phyloP scores from a whole-genome alignment of 148 eudicot genomes.

The Bassia scoparia region DNA sequence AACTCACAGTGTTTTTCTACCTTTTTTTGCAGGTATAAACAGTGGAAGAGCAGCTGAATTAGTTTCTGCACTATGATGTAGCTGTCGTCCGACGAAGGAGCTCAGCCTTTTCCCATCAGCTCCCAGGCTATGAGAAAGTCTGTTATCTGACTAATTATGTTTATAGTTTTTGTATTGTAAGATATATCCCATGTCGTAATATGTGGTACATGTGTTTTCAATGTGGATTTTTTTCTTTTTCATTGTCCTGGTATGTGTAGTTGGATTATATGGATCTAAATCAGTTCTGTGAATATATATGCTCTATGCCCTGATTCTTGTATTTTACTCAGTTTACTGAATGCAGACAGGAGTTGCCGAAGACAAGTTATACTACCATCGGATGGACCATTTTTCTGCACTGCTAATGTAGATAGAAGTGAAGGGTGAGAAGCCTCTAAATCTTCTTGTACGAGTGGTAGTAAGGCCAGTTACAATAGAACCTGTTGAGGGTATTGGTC shows the following conservation, averaged over 20 bases:
- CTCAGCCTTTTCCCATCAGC: slow-evolving; percentile 32
- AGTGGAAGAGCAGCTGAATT: slow-evolving; percentile 43
- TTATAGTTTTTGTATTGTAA: neutral
- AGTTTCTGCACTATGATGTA: slow-evolving; percentile 49
- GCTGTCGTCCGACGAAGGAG: slow-evolving; percentile 39
- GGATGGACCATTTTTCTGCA: slow-evolving; percentile 44
- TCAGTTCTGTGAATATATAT: neutral
- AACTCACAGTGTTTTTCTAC: slow-evolving; percentile 1
- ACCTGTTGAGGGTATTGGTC: slow-evolving; percentile 24
- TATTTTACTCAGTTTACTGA: neutral
- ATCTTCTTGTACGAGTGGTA: slow-evolving; percentile 7
- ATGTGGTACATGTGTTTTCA: neutral
- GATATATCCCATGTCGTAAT: neutral
- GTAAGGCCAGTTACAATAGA: slow-evolving; percentile 13
- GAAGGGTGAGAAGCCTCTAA: slow-evolving; percentile 19
- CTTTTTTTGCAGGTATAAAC: slow-evolving; percentile 43
- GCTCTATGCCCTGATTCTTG: neutral
- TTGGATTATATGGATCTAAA: neutral
- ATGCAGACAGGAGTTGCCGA: slow-evolving; percentile 50
- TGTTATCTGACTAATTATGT: neutral
- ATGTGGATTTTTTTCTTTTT: too few relatives aligned
- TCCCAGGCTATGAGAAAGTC: slow-evolving; percentile 52
- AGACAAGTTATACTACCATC: slow-evolving; percentile 40
- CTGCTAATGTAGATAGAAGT: slow-evolving; percentile 21
- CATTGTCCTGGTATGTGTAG: too few relatives aligned